Percentiles rank a stretch among this genome's conserved stretches.
Evolutionary conservation across 169 alveolate genomes (phyloP).

Genomic region (Babesia caballi): DNA sequence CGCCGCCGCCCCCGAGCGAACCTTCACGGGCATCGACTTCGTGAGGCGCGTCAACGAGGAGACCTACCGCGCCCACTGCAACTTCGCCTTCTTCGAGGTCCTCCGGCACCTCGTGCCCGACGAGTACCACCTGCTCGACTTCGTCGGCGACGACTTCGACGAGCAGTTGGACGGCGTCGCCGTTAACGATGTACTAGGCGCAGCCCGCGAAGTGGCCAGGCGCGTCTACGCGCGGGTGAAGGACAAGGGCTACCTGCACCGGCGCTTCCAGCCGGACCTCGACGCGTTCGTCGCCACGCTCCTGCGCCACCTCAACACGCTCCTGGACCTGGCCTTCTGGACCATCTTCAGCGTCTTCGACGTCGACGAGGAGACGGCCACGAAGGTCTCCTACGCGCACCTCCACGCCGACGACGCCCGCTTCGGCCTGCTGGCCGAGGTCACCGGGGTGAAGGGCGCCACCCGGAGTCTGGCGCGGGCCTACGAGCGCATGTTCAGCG

Average conservation of each 20-base stretch:
- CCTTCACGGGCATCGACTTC: constrained; percentile 34
- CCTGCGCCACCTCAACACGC: background rate
- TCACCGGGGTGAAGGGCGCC: background rate
- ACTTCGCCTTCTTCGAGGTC: constrained; percentile 60
- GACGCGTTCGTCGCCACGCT: background rate
- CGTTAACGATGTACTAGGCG: background rate
- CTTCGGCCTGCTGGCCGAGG: constrained; percentile 34
- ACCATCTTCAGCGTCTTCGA: constrained; percentile 25
- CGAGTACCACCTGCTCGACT: constrained; percentile 48
- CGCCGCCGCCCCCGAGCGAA: background rate
- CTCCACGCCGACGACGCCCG: constrained; percentile 7
- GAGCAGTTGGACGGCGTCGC: background rate
- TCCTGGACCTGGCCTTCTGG: constrained; percentile 61
- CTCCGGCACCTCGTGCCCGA: constrained; percentile 43
- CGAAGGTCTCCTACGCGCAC: constrained; percentile 42
- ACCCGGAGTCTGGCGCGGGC: background rate
- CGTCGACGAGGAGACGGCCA: constrained; percentile 5
- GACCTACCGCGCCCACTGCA: constrained; percentile 38
- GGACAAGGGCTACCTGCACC: constrained; percentile 7
- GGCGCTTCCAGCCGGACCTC: constrained; percentile 4
- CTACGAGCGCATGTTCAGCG: background rate
- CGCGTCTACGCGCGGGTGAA: background rate
- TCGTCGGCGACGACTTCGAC: background rate
- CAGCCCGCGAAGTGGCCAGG: background rate
- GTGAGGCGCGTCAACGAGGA: constrained; percentile 27